Percentiles rank a stretch among this genome's conserved stretches.
phyloP scores from a whole-genome alignment of 345 rosid genomes.

The Salix exigua region DNA sequence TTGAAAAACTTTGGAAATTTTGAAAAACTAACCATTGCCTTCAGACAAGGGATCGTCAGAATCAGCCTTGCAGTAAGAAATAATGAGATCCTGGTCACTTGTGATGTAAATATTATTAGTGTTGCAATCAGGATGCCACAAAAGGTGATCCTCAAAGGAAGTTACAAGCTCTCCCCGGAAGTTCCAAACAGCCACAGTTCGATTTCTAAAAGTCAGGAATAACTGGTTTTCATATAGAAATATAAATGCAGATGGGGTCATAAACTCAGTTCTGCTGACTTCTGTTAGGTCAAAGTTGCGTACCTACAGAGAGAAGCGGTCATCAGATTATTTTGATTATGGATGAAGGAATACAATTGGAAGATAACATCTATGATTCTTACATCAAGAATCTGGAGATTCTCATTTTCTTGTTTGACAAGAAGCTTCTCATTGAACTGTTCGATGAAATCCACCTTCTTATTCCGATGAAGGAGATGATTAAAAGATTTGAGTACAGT shows the following conservation, averaged over 20 bases:
- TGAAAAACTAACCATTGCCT: slow-evolving; percentile 48
- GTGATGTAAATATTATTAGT: slow-evolving; percentile 68
- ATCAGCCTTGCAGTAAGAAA: slow-evolving; percentile 73
- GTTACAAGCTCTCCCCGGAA: slow-evolving; percentile 64
- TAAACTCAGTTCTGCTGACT: slow-evolving; percentile 46
- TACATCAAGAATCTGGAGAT: slow-evolving; percentile 66
- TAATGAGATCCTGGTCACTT: slow-evolving; percentile 68
- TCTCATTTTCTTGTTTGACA: slow-evolving; percentile 60
- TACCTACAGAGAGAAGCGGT: slow-evolving; percentile 30
- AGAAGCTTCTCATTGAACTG: slow-evolving; percentile 65
- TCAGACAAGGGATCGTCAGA: slow-evolving; percentile 47
- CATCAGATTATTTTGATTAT: slow-evolving; percentile 6
- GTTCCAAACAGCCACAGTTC: slow-evolving; percentile 75
- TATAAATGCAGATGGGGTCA: slow-evolving; percentile 57
- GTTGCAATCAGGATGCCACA: slow-evolving; percentile 79
- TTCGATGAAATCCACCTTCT: slow-evolving; percentile 60
- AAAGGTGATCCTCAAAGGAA: slow-evolving; percentile 58
- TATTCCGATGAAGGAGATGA: slow-evolving; percentile 57
- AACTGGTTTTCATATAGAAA: slow-evolving; percentile 55
- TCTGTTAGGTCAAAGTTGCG: slow-evolving; percentile 48
- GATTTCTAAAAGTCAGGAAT: slow-evolving; percentile 51
- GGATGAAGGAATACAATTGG: not conserved
- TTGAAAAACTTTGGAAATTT: not conserved
- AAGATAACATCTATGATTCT: slow-evolving; percentile 15
- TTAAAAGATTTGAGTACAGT: slow-evolving; percentile 52